Percentiles rank a stretch among this genome's conserved stretches.
Conservation (phyloP, 1,284 basidiomycete species). For the Marasmius sp. region DNA sequence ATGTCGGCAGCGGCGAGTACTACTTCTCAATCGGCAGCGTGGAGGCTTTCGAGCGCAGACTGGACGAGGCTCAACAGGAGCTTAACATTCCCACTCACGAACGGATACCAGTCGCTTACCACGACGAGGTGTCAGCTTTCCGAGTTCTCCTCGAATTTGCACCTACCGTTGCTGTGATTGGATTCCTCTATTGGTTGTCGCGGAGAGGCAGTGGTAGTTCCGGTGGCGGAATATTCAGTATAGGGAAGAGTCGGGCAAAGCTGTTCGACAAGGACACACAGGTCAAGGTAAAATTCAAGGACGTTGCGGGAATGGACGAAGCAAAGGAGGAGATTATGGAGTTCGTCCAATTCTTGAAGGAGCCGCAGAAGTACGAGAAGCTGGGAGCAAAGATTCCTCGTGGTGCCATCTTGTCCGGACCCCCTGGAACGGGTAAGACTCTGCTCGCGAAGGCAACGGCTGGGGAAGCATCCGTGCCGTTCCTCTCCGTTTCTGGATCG, state of each 20-base stretch:
- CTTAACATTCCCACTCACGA: conserved; percentile 90
- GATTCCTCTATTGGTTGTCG: conserved; percentile 89
- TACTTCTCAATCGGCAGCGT: conserved; percentile 98
- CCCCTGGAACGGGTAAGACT: conserved; percentile 98
- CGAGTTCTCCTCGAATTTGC: conserved; percentile 90
- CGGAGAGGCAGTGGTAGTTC: conserved; percentile 73
- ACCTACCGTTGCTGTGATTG: conserved; percentile 90
- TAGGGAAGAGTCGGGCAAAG: conserved; percentile 94
- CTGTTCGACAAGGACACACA: conserved; percentile 98
- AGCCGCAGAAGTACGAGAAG: conserved; percentile 92
- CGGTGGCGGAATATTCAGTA: conserved; percentile 93
- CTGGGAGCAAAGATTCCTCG: conserved; percentile 98
- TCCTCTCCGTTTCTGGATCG: conserved; percentile 97
- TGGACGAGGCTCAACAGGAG: conserved; percentile 93
- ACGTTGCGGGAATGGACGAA: conserved; percentile 99
- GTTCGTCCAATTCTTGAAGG: conserved; percentile 99
- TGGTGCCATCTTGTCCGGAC: conserved; percentile 96
- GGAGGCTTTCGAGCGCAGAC: conserved; percentile 93
- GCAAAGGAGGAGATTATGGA: conserved; percentile 99
- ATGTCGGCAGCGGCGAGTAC: conserved; percentile 64
- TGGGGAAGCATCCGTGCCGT: conserved; percentile 95
- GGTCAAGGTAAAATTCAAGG: conserved; percentile 91
- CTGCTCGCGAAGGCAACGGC: conserved; percentile 98
- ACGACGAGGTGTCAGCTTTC: conserved; percentile 88
- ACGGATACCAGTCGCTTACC: conserved; percentile 95